phyloP scores from a whole-genome alignment of 2,329 filamentous ascomycete species.

The Pezicula radicicola region DNA sequence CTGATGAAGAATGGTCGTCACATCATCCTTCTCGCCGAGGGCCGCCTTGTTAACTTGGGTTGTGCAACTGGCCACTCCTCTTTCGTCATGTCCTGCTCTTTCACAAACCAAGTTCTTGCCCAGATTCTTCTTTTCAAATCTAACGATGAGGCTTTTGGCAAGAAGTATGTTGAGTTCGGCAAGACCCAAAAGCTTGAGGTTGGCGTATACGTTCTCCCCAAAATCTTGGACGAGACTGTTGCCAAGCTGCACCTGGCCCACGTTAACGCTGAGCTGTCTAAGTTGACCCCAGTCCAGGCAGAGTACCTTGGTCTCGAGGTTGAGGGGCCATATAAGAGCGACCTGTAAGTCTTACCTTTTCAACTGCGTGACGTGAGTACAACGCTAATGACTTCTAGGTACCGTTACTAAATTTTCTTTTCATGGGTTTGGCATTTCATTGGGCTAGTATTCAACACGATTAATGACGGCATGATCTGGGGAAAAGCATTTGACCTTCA shows the following conservation, averaged over 20 bases:
- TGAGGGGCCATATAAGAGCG: conserved; percentile 94
- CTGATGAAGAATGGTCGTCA: conserved; percentile 89
- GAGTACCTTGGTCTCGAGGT: conserved; percentile 87
- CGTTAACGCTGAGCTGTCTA: conserved; percentile 91
- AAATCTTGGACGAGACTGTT: conserved; percentile 99
- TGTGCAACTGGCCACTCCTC: conserved; percentile 99
- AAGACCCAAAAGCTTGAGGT: conserved; percentile 86
- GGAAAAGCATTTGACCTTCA: conserved; percentile 58
- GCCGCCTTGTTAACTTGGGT: conserved; percentile 98
- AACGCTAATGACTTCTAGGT: conserved; percentile 19
- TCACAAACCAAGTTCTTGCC: conserved; percentile 99
- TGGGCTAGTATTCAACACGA: conserved; percentile 30
- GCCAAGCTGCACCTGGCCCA: conserved; percentile 89
- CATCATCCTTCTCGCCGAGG: conserved; percentile 98
- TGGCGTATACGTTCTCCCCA: conserved; percentile 95
- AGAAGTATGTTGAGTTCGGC: conserved; percentile 96
- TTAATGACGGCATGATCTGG: conserved; percentile 59
- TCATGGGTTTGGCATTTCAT: not conserved
- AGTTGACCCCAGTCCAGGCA: conserved; percentile 80
- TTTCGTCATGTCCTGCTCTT: conserved; percentile 99
- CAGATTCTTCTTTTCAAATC: conserved; percentile 99
- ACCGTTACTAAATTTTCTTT: conserved; percentile 30
- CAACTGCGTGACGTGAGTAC: not conserved
- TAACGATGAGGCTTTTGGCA: conserved; percentile 78
- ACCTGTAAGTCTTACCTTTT: conserved; percentile 61